Base-by-base conservation (phyloP, 2,329 filamentous ascomycete genomes). In the Cladophialophora yegresii region DNA sequence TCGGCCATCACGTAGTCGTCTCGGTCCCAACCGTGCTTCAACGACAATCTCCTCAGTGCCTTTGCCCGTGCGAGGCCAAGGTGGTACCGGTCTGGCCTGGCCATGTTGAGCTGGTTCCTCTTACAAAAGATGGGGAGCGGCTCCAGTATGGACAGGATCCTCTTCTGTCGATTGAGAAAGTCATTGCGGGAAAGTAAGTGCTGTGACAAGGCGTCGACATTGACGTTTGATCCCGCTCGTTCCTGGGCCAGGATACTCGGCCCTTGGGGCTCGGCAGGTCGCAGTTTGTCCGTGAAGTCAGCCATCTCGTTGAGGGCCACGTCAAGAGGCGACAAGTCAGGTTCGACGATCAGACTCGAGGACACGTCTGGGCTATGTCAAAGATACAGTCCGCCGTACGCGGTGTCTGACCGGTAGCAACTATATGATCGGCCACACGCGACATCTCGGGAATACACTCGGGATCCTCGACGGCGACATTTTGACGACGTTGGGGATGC, bases 41-140 rank as follows among this genome's bases (percentile, higher is more conserved):
- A 76, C 7, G 75, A 75, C 23, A 82, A 72, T 54, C 82, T 76
- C 47, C 81, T 76, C 3, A 84, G 75, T 47, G 78, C 77, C 72
- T 84, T 84, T 60, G 80, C 81, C 63, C 82, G 74, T 10, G 81
- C 82, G 20, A 85, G 76, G 3, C 81, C 82, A 3, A 84, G 76
- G 58, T 83, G 80, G 70, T 83, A 84, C 20, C 82, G 74, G 60
- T 83, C 81, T 3, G 81, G 81, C 22, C 82, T 76, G 23, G 81
- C 81, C 20, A 84, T 72, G 63, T 84, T 83, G 66, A 79, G 73
- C 67, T 83, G 81, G 65, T 81, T 80, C 43, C 76, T 74, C 69
- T 84, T 84, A 43, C 74, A 75, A 71, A 84, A 81, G 8, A 84
- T 72, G n/a, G 77, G 78, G 51, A 84, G 80, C 22, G 75, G 75